Conservation (phyloP, 1,284 basidiomycete species). For the Caloboletus inedulis region DNA sequence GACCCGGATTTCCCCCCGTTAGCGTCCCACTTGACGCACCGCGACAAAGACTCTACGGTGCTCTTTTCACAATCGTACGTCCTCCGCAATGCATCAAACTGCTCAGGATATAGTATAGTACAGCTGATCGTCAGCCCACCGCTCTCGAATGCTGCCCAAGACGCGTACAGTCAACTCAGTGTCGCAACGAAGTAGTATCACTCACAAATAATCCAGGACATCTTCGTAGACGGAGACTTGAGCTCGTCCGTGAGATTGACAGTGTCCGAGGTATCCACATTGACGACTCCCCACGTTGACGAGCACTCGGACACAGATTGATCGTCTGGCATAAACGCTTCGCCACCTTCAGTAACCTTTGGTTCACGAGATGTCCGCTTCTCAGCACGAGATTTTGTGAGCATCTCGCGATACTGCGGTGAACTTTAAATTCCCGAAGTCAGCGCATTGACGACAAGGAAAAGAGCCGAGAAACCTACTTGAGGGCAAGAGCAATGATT, state of each 20-base stretch:
- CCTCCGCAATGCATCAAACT: constrained; percentile 91
- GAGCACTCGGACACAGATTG: constrained; percentile 73
- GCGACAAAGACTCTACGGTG: constrained; percentile 89
- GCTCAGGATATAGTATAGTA: constrained; percentile 94
- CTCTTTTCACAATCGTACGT: constrained; percentile 93
- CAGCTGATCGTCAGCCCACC: constrained; percentile 93
- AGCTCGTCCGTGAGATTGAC: constrained; percentile 75
- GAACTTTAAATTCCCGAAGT: constrained; percentile 50
- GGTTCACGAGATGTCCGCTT: constrained; percentile 67
- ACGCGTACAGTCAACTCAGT: constrained; percentile 3
- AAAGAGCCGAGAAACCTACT: constrained; percentile 45
- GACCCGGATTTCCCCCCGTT: constrained; percentile 96
- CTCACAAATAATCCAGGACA: constrained; percentile 77
- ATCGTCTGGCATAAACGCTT: constrained; percentile 86
- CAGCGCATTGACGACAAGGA: constrained; percentile 1
- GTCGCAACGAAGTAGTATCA: constrained; percentile 9
- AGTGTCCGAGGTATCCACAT: constrained; percentile 61
- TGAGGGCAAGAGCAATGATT: constrained; percentile 93
- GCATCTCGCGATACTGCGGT: constrained; percentile 83
- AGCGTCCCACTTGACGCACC: constrained; percentile 96
- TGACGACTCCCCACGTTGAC: constrained; percentile 86
- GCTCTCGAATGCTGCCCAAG: constrained; percentile 85
- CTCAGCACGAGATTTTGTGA: constrained; percentile 70
- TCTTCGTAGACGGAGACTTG: constrained; percentile 70
- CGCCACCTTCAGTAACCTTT: constrained; percentile 64